Conservation (phyloP, 164 flowering plant species). For the Umbilicus rupestris region DNA sequence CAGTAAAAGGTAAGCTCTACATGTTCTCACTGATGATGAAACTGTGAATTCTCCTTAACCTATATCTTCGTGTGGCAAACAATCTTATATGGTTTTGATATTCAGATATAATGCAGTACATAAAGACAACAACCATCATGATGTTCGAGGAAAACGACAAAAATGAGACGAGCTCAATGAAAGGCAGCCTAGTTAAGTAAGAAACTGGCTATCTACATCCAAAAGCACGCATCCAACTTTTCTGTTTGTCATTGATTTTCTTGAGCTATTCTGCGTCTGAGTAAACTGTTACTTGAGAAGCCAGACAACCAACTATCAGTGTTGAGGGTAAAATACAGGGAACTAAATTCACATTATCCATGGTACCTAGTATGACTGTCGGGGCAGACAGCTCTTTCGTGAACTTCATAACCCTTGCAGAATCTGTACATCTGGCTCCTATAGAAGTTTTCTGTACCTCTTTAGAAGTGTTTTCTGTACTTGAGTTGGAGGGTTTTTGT, state of each 20-base stretch:
- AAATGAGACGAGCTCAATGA: neutral
- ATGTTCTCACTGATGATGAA: neutral
- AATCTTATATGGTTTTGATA: neutral
- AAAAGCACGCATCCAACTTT: neutral
- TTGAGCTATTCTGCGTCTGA: neutral
- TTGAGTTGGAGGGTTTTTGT: slow-evolving; percentile 30
- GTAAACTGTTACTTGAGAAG: too few relatives aligned
- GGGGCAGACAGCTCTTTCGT: slow-evolving; percentile 65
- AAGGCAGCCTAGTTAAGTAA: neutral
- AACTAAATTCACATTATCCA: slow-evolving; percentile 2
- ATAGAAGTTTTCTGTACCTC: slow-evolving; percentile 38
- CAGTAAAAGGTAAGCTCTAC: too few relatives aligned
- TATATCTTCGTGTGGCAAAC: neutral
- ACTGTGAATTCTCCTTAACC: neutral
- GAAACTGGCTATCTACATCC: neutral
- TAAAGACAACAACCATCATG: neutral
- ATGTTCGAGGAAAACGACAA: too few relatives aligned
- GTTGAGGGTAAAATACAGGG: neutral
- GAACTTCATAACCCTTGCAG: slow-evolving; percentile 82
- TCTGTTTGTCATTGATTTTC: neutral
- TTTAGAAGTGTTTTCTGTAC: slow-evolving; percentile 29
- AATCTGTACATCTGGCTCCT: slow-evolving; percentile 85
- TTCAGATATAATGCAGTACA: neutral
- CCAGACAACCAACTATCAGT: neutral
- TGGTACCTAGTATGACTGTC: slow-evolving; percentile 65